Percentiles rank a stretch among this genome's conserved stretches.
Evolutionary conservation across 1,284 basidiomycete species (phyloP).

Genomic region (Gomphus sp.): DNA sequence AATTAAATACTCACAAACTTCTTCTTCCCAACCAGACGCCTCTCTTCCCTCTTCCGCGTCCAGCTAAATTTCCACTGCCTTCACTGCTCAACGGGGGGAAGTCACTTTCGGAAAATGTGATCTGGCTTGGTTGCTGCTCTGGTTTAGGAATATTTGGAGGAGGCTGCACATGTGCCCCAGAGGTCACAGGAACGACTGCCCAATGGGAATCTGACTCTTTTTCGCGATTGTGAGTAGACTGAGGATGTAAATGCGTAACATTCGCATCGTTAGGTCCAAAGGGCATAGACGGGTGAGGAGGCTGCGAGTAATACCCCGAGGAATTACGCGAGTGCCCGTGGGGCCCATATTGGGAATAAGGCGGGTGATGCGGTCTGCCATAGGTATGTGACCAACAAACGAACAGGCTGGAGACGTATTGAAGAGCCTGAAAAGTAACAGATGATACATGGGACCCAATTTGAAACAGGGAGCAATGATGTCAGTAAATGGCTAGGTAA

Average conservation of each 20-base stretch:
- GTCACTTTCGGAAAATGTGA: conserved; percentile 10
- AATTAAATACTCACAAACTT: neutral
- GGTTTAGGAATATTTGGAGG: neutral
- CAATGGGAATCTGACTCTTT: neutral
- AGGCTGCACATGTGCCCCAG: neutral
- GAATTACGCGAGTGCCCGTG: neutral
- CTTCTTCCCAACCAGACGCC: neutral
- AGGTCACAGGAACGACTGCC: neutral
- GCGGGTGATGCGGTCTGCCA: conserved; percentile 11
- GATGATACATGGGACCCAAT: neutral
- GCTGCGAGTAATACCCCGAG: neutral
- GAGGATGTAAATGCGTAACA: neutral
- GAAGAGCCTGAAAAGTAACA: conserved; percentile 41
- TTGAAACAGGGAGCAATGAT: neutral
- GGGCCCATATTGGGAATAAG: conserved; percentile 1
- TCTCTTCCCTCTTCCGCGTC: conserved; percentile 1
- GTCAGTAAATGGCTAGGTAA: neutral
- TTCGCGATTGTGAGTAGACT: neutral
- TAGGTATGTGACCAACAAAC: conserved; percentile 71
- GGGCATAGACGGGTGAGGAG: neutral
- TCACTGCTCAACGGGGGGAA: conserved; percentile 10
- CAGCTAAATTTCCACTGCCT: neutral
- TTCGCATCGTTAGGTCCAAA: neutral
- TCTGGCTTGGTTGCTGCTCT: neutral
- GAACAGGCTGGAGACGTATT: conserved; percentile 55